phyloP scores from a whole-genome alignment of 2,329 filamentous ascomycete species.

The Sarocladium kiliense region DNA sequence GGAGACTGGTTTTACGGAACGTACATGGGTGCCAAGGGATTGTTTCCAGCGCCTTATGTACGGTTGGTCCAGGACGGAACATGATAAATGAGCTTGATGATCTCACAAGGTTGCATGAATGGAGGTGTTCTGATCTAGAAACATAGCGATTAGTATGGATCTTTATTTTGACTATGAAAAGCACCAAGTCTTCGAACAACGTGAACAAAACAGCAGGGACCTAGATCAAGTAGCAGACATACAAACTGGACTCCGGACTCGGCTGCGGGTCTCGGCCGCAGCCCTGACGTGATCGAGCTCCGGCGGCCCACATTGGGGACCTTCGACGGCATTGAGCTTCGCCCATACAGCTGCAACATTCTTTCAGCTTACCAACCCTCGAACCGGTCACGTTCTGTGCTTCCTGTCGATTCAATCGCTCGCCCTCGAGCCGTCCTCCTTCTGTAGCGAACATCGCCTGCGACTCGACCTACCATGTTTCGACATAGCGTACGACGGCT shows the following conservation, averaged over 20 bases:
- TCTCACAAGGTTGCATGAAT: slow-evolving; percentile 1
- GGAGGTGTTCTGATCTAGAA: slow-evolving; percentile 6
- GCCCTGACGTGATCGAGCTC: slow-evolving; percentile 9
- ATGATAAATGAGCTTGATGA: slow-evolving; percentile 10
- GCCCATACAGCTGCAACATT: not conserved
- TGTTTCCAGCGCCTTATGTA: slow-evolving; percentile 80
- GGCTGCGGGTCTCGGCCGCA: slow-evolving; percentile 7
- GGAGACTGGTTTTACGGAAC: slow-evolving; percentile 86
- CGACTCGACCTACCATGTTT: slow-evolving; percentile 49
- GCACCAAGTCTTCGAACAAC: too few species aligned
- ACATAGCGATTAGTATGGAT: not conserved
- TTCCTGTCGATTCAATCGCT: not conserved
- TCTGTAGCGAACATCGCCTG: not conserved
- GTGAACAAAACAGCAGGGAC: too few species aligned
- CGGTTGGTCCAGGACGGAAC: slow-evolving; percentile 32
- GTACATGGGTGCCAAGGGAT: slow-evolving; percentile 72
- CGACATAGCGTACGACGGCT: slow-evolving; percentile 64
- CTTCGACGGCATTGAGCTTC: not conserved
- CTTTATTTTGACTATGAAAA: not conserved
- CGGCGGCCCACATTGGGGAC: not conserved
- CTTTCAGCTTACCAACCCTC: not conserved
- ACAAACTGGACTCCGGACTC: slow-evolving; percentile 2
- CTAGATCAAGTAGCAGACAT: too few species aligned
- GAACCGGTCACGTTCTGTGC: not conserved
- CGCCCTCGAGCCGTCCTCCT: not conserved